Percentiles rank a stretch among this genome's conserved stretches.
phyloP scores from a whole-genome alignment of 2,329 filamentous ascomycete genomes.

The Lachnellula subtilissima region DNA sequence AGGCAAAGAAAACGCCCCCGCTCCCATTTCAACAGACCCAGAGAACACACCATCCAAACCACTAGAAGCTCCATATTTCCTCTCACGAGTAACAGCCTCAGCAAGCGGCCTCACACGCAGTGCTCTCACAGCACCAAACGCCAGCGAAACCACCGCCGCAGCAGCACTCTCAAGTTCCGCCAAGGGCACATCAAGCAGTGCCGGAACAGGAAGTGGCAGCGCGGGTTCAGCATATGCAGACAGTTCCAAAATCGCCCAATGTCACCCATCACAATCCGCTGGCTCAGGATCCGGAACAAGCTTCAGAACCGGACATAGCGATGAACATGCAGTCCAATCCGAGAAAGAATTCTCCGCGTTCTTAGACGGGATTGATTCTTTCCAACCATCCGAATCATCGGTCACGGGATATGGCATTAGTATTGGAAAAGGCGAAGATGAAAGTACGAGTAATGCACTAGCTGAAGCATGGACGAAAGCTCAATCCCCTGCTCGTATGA shows the following conservation, averaged over 20 bases:
- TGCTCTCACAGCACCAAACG: conserved; percentile 25
- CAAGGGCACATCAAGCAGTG: conserved; percentile 19
- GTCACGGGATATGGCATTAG: not conserved
- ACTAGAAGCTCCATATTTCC: conserved; percentile 15
- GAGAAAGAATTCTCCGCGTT: conserved; percentile 30
- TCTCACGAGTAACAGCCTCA: conserved; percentile 30
- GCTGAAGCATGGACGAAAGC: conserved; percentile 20
- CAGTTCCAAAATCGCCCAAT: conserved; percentile 16
- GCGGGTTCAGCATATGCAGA: conserved; percentile 18
- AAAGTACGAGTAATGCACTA: conserved; percentile 3
- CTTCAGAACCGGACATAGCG: conserved; percentile 20
- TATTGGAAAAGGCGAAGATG: not conserved
- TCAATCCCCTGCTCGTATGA: not conserved
- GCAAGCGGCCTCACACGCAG: conserved; percentile 33
- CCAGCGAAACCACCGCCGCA: conserved; percentile 16
- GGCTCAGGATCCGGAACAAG: not conserved
- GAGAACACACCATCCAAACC: not conserved
- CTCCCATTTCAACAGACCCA: not conserved
- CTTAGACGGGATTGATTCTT: conserved; percentile 26
- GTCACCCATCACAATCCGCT: not conserved
- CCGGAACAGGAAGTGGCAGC: conserved; percentile 6
- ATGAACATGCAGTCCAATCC: conserved; percentile 20
- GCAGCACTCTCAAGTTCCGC: conserved; percentile 23
- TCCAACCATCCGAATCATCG: conserved; percentile 18
- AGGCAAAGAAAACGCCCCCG: conserved; percentile 5